These are phyloP conservation scores for Anacardium occidentale DNA, from an alignment of 345 rosid species.

Conservation along the genomic window DNA sequence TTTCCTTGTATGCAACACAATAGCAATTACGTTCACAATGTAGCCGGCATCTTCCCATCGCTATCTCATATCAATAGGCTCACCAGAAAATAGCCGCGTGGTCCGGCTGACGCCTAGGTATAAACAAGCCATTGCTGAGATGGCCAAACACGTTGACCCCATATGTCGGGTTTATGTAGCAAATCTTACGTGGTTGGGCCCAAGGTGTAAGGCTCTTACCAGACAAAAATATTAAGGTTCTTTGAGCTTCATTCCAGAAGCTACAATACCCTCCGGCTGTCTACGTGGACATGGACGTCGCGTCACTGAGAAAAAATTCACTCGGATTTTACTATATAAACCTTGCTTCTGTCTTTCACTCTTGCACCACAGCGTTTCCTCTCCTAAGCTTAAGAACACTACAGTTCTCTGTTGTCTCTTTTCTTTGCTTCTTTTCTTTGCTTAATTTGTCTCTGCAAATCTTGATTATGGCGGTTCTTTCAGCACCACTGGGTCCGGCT, in stretches of 20 bases:
- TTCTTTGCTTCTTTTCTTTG: neutral
- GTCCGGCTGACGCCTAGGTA: conserved; percentile 27
- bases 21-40: neutral
- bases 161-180: conserved; percentile 25
- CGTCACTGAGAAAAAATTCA: too few relatives aligned
- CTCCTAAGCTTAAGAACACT: neutral
- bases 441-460: neutral
- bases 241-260: conserved; percentile 19
- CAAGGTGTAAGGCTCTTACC: conserved; percentile 33
- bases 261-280: neutral
- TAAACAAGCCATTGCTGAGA: conserved; percentile 37
- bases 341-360: neutral
- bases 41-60: conserved; percentile 39
- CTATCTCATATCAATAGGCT: conserved; percentile 30
- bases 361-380: neutral
- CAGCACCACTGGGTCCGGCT: conserved; percentile 38
- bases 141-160: conserved; percentile 54
- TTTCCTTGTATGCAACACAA: too few relatives aligned
- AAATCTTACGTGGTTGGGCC: conserved; percentile 39
- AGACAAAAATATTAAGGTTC: conserved; percentile 25
- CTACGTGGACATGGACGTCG: neutral
- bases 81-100: conserved; percentile 42
- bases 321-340: conserved; percentile 36
- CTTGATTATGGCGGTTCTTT: conserved; percentile 50
- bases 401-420: neutral